These are phyloP conservation scores for Hibiscus trionum DNA, from an alignment of 345 rosid genomes.

Conservation along the genomic window DNA sequence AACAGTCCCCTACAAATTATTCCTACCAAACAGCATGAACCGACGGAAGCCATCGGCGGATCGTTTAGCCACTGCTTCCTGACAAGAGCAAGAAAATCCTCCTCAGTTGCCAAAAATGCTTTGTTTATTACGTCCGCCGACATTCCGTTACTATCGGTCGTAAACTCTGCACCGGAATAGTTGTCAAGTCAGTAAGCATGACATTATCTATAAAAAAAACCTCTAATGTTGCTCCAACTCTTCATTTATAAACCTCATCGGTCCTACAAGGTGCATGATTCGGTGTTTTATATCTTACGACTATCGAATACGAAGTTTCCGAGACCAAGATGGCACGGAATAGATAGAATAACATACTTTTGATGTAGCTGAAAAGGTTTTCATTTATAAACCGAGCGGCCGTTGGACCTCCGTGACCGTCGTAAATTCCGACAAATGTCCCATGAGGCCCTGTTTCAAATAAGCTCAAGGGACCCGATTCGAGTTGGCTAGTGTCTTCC, in stretches of 20 bases:
- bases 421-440: neutral
- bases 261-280: no score
- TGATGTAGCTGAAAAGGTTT: slow-evolving; percentile 54
- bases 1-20: slow-evolving; percentile 38
- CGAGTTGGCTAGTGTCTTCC: neutral
- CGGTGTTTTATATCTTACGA: no score
- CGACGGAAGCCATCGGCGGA: neutral
- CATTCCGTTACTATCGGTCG: slow-evolving; percentile 74
- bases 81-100: slow-evolving; percentile 75
- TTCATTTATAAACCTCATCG: no score
- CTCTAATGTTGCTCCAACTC: no score
- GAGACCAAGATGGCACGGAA: neutral
- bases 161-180: slow-evolving; percentile 65
- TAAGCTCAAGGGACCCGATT: neutral
- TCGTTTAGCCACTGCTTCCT: slow-evolving; percentile 12
- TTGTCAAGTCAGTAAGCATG: slow-evolving; percentile 32
- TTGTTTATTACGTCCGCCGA: slow-evolving; percentile 72
- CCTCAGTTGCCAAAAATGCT: slow-evolving; percentile 87
- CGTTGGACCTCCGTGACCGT: neutral
- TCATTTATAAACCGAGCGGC: slow-evolving; percentile 78
- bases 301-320: no score
- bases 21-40: neutral
- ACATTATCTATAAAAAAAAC: no score
- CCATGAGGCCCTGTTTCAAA: neutral
- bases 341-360: slow-evolving; percentile 40